Percentiles rank a stretch among this genome's conserved stretches.
Evolutionary conservation across 306 rosid genomes (phyloP).

Genomic region (Lupinus albus): DNA sequence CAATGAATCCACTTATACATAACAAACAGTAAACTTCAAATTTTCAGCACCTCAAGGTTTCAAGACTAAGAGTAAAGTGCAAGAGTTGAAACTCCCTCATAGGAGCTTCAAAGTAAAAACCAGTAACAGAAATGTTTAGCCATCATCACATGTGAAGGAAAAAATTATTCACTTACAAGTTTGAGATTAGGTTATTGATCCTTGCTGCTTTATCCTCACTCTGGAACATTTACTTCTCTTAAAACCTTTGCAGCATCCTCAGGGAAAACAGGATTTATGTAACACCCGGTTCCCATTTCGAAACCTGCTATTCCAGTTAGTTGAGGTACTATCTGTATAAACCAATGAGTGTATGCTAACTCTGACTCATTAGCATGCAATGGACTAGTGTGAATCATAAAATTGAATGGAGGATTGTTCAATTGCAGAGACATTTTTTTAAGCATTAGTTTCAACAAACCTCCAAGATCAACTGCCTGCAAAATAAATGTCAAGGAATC

Average conservation of each 20-base stretch:
- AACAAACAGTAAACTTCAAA: not conserved
- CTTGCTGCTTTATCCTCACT: conserved; percentile 27
- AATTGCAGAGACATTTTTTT: conserved; percentile 72
- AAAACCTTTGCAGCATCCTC: conserved; percentile 86
- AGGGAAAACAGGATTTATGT: conserved; percentile 79
- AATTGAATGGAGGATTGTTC: conserved; percentile 80
- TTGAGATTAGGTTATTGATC: conserved; percentile 10
- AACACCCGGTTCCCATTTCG: conserved; percentile 80
- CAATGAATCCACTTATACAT: conserved; percentile 15
- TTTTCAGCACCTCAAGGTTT: not conserved
- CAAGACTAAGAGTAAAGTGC: not conserved
- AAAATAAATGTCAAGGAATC: conserved; percentile 35
- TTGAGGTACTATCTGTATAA: conserved; percentile 79
- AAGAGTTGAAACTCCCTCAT: conserved; percentile 6
- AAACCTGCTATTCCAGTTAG: conserved; percentile 67
- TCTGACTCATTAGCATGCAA: conserved; percentile 49
- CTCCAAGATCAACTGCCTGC: conserved; percentile 82
- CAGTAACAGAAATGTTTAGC: conserved; percentile 2
- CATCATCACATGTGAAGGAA: not conserved
- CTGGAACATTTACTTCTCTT: conserved; percentile 62
- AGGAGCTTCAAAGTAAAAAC: conserved; percentile 12
- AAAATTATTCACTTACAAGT: not conserved
- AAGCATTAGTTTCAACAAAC: conserved; percentile 70
- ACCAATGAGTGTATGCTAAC: conserved; percentile 69
- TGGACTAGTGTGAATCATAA: conserved; percentile 76